Evolutionary conservation across 83 land plant genomes (phyloP), one percentile per base, ranked within the genome.

Genomic region (Thuja plicata): DNA sequence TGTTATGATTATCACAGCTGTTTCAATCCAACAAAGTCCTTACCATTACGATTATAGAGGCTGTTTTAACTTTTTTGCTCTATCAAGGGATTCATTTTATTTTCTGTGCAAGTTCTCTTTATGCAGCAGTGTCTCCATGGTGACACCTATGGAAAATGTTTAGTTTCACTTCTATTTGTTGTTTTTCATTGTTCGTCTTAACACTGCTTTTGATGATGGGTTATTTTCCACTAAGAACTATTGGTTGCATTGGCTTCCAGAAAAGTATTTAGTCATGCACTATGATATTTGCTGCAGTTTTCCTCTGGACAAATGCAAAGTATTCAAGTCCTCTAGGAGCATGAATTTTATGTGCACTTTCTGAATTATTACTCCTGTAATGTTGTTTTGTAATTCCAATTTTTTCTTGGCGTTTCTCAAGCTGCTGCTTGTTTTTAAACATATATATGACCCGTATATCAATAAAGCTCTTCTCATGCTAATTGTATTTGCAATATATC

Each of bases 241-340:
- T 40, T 79, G 13, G 1, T 34, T 55, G 41, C 17, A 34, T 41
- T 84, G 34, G 50, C 15, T 57, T 84, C 37, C 93, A 92, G 94
- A 84, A 84, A 37, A 89, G 92, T 54, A 92, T 92, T 89, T 93
- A 79, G 91, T 93, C 37, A 82, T 92, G 89, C 90, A 93, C 55
- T 93, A 93, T 85, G 93, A 93, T 84, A 89, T 93, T 37, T 93
- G 93, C 89, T 93, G 93, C 89, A 93, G 93, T 82, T 93, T 92
- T 84, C 93, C 93, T 41, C 86, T 93, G 88, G 80, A 62, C 91
- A 88, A 21, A 93, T 93, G 92, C 94, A 92, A 32, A 89, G 91
- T 90, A 92, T 55, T 60, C 46, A 76, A 52, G 48, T 82, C 52
- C 81, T 78, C 62, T 60, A 48, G 50, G 50, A 48, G 50, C 50